Evolutionary conservation across 2,329 filamentous ascomycete genomes (phyloP), one percentile per base, ranked within the genome.

Genomic region (Scleromitrula shiraiana): DNA sequence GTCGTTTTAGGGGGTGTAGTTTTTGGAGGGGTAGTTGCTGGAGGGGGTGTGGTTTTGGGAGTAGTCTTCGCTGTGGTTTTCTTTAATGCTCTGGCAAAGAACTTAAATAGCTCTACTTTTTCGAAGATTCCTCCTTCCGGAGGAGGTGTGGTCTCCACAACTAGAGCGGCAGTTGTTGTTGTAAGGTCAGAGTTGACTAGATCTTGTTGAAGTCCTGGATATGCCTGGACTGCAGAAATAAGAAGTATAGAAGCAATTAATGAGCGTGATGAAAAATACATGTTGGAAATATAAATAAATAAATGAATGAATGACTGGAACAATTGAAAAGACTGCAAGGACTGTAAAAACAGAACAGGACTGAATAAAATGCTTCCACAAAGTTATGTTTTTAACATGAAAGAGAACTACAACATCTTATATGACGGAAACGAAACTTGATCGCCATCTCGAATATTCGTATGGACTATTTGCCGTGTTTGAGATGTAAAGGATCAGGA

Each of bases 1-100:
- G 12, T 45, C 26, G 26, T 27, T 12, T 27, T 27, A 41, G 39
- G 26, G 12, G 26, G 17, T 4, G 41, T 35, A 15, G 41, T 26
- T 32, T 22, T 32, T 33, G 41, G 22, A 12, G 9, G 30, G 4
- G 20, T n/a, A 14, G 20, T n/a, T 14, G 29, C 23, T 24, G 41
- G 22, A 12, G 29, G 30, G 4, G 14, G 15, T 10, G 12, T 42
- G 0, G 29, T 33, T n/a, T 23, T 43, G 5, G 41, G 20, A 1
- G 41, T 43, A 8, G 41, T 23, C n/a, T 33, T 33, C n/a, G 30
- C n/a, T 15, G 7, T 33, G 7, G 30, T 38, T 12, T 38, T 46
- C 14, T 39, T 46, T 14, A 20, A 23, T 8, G 33, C 42, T 15
- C 42, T 46, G 27, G 23, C 42, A n/a, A 46, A 46, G 14, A 46